These are phyloP conservation scores for Tanacetum coccineum DNA, from an alignment of 129 eudicot species.

Conservation along the genomic window DNA sequence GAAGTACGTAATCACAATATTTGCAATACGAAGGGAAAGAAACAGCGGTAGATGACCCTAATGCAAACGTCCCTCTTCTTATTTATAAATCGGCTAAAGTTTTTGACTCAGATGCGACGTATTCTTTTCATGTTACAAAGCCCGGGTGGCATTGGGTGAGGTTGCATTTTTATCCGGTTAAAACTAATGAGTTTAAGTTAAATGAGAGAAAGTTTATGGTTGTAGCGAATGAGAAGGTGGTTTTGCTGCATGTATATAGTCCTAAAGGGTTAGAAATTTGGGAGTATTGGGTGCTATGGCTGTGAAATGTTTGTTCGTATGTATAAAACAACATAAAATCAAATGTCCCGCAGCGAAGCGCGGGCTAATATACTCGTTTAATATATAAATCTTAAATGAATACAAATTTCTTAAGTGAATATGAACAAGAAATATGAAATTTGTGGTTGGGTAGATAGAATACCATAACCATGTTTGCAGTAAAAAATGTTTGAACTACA, in stretches of 20 bases:
- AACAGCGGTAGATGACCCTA: slow-evolving; percentile 25
- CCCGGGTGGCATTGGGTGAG: slow-evolving; percentile 97
- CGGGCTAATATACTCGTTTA: no score
- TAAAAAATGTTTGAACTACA: no score
- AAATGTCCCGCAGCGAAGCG: no score
- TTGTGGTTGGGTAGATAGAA: no score
- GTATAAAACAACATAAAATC: no score
- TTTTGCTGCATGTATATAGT: slow-evolving; percentile 50
- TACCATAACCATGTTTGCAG: no score
- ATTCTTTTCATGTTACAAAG: slow-evolving; percentile 50
- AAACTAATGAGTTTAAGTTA: slow-evolving; percentile 44
- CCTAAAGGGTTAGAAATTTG: slow-evolving; percentile 25
- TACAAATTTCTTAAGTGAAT: no score
- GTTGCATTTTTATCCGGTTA: slow-evolving; percentile 57
- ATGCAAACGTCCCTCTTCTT: slow-evolving; percentile 44
- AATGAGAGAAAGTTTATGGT: slow-evolving; percentile 58
- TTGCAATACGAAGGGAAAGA: slow-evolving; percentile 44
- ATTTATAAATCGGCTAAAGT: slow-evolving; percentile 56
- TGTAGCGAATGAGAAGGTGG: slow-evolving; percentile 39
- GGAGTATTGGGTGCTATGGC: no score
- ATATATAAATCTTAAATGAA: no score
- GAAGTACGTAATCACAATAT: no score
- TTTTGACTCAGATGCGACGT: slow-evolving; percentile 54
- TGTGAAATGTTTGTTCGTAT: no score
- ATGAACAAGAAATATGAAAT: no score